phyloP scores from a whole-genome alignment of 257 asterid genomes.

The Rubia yunnanensis region DNA sequence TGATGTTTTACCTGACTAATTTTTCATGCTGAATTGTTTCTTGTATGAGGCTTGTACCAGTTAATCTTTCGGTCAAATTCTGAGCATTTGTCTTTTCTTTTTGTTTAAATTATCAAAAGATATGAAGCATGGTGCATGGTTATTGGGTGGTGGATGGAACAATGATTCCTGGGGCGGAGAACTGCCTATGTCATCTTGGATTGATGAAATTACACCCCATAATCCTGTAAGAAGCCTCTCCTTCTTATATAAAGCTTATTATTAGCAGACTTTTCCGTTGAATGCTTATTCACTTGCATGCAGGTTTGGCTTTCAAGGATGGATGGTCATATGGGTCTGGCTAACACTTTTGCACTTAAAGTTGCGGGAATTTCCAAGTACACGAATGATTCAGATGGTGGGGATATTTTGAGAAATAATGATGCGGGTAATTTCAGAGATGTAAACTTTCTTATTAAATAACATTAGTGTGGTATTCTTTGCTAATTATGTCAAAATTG shows the following conservation, averaged over 20 bases:
- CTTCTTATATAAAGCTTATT: constrained; percentile 12
- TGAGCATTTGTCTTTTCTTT: constrained; percentile 12
- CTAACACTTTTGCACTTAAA: constrained; percentile 73
- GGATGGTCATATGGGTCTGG: constrained; percentile 99
- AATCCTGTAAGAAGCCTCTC: constrained; percentile 55
- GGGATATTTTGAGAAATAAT: constrained; percentile 50
- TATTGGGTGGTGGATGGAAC: constrained; percentile 98
- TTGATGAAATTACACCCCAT: constrained; percentile 76
- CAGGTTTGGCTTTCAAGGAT: constrained; percentile 88
- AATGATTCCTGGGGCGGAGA: constrained; percentile 96
- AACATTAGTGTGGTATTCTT: neutral
- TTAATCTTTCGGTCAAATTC: neutral
- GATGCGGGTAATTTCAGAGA: constrained; percentile 47
- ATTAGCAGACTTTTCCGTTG: constrained; percentile 5
- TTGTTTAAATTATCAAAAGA: constrained; percentile 29
- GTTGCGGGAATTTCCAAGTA: constrained; percentile 51
- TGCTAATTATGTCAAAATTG: neutral
- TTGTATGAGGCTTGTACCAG: neutral
- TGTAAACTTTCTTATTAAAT: neutral
- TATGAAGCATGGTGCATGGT: constrained; percentile 65
- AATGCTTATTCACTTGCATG: constrained; percentile 15
- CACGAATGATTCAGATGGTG: constrained; percentile 67
- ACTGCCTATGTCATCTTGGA: constrained; percentile 87
- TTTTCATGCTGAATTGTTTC: neutral
- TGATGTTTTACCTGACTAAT: neutral